phyloP scores from a whole-genome alignment of 139 green algal species.

The Auxenochlorella protothecoides region DNA sequence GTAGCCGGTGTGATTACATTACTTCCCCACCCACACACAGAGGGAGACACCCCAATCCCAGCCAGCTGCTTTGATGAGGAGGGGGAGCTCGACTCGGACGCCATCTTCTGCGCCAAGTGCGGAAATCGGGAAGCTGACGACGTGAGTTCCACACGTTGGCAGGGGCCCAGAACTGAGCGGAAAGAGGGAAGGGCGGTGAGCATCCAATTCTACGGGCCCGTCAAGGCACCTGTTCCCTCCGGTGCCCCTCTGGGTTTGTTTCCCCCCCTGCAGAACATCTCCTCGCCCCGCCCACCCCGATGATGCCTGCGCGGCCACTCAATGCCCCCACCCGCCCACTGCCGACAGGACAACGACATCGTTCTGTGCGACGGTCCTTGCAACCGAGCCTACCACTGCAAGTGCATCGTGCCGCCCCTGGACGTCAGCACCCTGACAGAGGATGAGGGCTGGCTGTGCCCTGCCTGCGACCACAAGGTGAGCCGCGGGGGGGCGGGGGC shows the following conservation, averaged over 20 bases:
- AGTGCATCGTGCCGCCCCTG: conserved; percentile 51
- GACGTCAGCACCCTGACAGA: conserved; percentile 39
- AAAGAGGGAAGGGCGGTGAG: no score
- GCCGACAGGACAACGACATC: conserved; percentile 79
- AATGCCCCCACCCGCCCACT: no score
- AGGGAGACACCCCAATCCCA: conserved; percentile 24
- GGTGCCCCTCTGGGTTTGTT: no score
- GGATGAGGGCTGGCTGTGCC: conserved; percentile 75
- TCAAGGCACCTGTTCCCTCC: no score
- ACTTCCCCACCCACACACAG: no score
- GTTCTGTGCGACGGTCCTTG: conserved; percentile 85
- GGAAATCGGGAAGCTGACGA: conserved; percentile 31
- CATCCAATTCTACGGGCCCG: no score
- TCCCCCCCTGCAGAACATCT: no score
- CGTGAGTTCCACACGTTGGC: conserved; percentile 8
- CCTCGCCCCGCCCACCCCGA: no score
- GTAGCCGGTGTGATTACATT: no score
- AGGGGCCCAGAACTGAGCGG: no score
- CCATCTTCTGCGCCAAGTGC: conserved; percentile 79
- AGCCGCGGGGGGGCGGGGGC: background rate
- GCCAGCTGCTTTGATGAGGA: conserved; percentile 43
- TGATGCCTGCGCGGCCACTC: no score
- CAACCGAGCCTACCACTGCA: conserved; percentile 64
- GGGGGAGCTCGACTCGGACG: conserved; percentile 51
- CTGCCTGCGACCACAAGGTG: conserved; percentile 68